A percentile compares a stretch with the other conserved stretches of the same genome.
These are phyloP conservation scores for Aphanomyces invadans DNA, from an alignment of 352 stramenopile genomes.

Conservation along the genomic window DNA sequence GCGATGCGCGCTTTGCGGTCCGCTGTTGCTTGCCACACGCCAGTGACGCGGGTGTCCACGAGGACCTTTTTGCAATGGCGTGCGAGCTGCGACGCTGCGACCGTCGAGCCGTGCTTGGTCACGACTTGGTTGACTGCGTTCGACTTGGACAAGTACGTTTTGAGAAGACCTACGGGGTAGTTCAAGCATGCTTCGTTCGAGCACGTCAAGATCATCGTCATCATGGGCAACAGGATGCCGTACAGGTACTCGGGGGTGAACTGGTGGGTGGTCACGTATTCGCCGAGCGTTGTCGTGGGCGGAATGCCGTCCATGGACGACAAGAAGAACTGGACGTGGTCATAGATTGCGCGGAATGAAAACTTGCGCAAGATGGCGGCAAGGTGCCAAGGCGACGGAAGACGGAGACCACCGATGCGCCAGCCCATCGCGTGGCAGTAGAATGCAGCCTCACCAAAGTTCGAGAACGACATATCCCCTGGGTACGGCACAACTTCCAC, in stretches of 20 bases:
- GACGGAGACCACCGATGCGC: constrained; percentile 28
- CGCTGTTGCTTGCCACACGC: constrained; percentile 15
- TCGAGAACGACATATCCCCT: constrained; percentile 57
- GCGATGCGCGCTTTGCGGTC: background rate
- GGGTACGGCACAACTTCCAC: constrained; percentile 43
- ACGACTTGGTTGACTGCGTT: constrained; percentile 25
- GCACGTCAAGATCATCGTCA: constrained; percentile 30
- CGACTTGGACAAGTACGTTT: constrained; percentile 27
- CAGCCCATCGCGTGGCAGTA: constrained; percentile 26
- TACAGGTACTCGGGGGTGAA: constrained; percentile 31
- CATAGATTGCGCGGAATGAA: constrained; percentile 27
- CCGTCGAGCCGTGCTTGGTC: constrained; percentile 24
- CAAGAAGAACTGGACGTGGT: constrained; percentile 29
- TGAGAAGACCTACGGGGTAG: constrained; percentile 26
- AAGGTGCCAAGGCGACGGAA: constrained; percentile 26
- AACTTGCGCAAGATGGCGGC: constrained; percentile 17
- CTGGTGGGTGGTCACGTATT: constrained; percentile 26
- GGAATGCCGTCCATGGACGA: constrained; percentile 17
- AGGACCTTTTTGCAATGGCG: background rate
- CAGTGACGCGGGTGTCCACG: constrained; percentile 9
- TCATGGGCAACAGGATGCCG: constrained; percentile 33
- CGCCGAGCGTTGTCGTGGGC: constrained; percentile 8
- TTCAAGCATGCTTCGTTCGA: constrained; percentile 26
- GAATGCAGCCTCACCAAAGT: constrained; percentile 13
- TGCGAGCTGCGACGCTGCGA: constrained; percentile 20